Evolutionary conservation across 169 alveolate species (phyloP), one percentile per base, ranked within the genome.

Genomic region (Eimeria acervulina): DNA sequence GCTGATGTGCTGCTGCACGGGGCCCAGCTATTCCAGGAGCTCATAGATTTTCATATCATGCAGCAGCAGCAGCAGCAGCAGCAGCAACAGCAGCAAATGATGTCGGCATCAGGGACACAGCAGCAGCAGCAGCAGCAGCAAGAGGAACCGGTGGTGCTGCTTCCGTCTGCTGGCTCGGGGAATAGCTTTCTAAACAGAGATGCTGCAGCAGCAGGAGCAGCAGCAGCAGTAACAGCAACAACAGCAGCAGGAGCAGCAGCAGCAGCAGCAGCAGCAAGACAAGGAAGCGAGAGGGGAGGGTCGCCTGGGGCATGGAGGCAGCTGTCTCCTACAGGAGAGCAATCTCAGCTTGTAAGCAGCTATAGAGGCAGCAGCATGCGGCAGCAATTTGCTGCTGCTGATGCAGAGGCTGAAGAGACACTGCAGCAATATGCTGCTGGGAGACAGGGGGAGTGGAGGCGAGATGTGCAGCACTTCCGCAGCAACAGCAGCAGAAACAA

Each of bases 1-100:
- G 21, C 61, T 12, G 89, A 78, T 42, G 89, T 78, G 55, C 42
- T 78, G 89, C 89, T 78, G 55, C 61, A 78, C 21, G 89, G 89
- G 19, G 61, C 89, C 2, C 89, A 78, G 63, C 89, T 78, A 1
- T 78, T 78, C 38, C 89, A 78, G 38, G 89, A 78, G 31, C 89
- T 78, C 38, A 59, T 78, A 12, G 63, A 78, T 55, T 78, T 78
- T 23, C 89, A 78, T 55, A 21, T 15, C n/a, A 17, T 72, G 84
- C 47, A n/a, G 44, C 84, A 72, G 47, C 0, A 0, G 0, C 59
- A 51, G 15, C 59, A 51, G 15, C 59, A 51, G 2, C 2, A 1
- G 2, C 59, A 51, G 0, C 59, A 12, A 51, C 59, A 51, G 2
- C 59, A 51, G 15, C 59, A 51, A 17, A 47, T 7, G n/a, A n/a